Evolutionary conservation across 2,329 filamentous ascomycete species (phyloP), one percentile per base, ranked within the genome.

Genomic region (Torrubiella hemipterigena): DNA sequence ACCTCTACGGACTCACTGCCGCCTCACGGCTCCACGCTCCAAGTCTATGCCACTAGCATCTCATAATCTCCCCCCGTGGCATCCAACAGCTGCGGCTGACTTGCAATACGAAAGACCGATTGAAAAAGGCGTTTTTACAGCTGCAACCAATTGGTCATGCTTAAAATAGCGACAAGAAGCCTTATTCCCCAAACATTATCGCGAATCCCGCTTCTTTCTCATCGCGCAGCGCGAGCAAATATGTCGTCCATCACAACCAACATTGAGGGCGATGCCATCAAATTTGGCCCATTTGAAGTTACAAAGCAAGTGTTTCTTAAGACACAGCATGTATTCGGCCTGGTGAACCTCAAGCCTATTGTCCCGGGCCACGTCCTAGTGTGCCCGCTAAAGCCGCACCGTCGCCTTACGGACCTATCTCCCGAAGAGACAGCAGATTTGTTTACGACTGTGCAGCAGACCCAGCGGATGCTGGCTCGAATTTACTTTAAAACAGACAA

Each of bases 291-390:
- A 7, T 87, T 81, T 49, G 64, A 81, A 36, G 81, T 93, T 33
- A 82, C 81, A 10, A 64, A 73, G 13, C 82, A 86, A 62, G 80
- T 81, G 56, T 96, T 96, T 63, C 73, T 93, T 56, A 66, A 67
- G 42, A 93, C 87, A 2, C 67, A 72, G 1, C 68, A 81, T 46
- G 83, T 79, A 44, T 95, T 86, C 61, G 86, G 84, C 32, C 68
- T 96, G 39, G 87, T 96, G 35, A 98, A 98, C 60, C 74, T 96
- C 52, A 95, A 94, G 59, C 91, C 91, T 16, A 73, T 98, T 22
- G 70, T 95, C 2, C 86, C 87, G 0, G 91, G 91, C 35, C 91
- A 98, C 61, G 79, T 96, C 38, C 81, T 98, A 19, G 73, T 98
- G 38, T 94, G 82, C 42, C 85, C 91, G 0, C 69, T 73, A 14